Base-by-base conservation (phyloP, 2,329 filamentous ascomycete genomes). In the Epichloe gansuensis region DNA sequence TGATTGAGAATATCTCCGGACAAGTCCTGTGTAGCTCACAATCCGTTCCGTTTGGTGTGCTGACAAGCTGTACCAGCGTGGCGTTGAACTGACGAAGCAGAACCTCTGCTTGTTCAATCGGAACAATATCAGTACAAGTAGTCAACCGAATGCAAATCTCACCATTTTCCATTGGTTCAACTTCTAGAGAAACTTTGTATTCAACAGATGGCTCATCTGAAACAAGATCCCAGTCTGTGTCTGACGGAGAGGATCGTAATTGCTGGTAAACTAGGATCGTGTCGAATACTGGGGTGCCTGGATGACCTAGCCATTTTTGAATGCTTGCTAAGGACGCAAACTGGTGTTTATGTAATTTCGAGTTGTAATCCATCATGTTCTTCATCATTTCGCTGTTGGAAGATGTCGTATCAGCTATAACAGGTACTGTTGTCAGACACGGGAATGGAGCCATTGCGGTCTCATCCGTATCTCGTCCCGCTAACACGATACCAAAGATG, bases 181-280 rank as follows among this genome's bases (percentile, higher is more conserved):
- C 66, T 64, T 96, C 90, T 21, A 96, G 70, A 0, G 91, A 95
- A 0, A 94, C 69, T 0, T 84, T 73, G 64, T 91, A 95, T 59
- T 94, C 87, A 2, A 87, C 80, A 1, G 74, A 78, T 5, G 85
- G 84, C 49, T 78, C 71, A 53, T 95, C 89, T 15, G 80, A 71
- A 1, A 79, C 56, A 0, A 86, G 56, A 6, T 71, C 70, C 84
- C 87, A 94, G 0, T 74, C 68, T 1, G 49, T 43, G 1, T 64
- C 52, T 15, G 54, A 47, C 38, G 53, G 51, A 38, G 57, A 43
- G 17, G 67, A 57, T 17, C 49, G 68, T 57, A 53, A 72, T 57
- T 86, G 87, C 61, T 95, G 90, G 61, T 89, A 91, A 0, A 88
- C 85, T 54, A 96, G 80, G 1, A 96, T 73, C 0, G 89, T 91